These are phyloP conservation scores for Apophysomyces elegans DNA, from an alignment of 371 early-diverging fungal species.

Conservation along the genomic window DNA sequence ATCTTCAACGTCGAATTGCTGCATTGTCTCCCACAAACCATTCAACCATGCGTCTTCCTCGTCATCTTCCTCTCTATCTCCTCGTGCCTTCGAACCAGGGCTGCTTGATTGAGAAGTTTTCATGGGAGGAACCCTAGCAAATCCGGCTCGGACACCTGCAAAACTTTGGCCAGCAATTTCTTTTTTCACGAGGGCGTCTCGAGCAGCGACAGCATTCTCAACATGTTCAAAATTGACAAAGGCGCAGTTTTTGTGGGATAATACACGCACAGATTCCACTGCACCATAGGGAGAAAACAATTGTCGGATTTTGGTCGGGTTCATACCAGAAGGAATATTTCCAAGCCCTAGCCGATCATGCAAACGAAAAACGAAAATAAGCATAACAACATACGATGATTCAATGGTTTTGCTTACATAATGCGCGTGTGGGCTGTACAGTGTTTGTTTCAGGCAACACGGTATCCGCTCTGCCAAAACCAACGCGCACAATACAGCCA, in stretches of 20 bases:
- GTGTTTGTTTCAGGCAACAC: conserved; percentile 42
- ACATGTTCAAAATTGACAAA: conserved; percentile 93
- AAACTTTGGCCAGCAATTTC: conserved; percentile 81
- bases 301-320: conserved; percentile 73
- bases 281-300: conserved; percentile 85
- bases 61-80: conserved; percentile 22
- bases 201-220: conserved; percentile 89
- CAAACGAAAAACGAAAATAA: too few species aligned
- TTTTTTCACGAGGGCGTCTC: conserved; percentile 84
- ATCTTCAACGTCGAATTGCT: conserved; percentile 28
- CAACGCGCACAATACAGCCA: conserved; percentile 81
- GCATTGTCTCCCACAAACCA: conserved; percentile 36
- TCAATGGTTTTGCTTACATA: conserved; percentile 38
- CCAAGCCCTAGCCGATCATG: conserved; percentile 77
- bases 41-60: conserved; percentile 34
- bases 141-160: conserved; percentile 85
- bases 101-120: conserved; percentile 15
- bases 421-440: conserved; percentile 52
- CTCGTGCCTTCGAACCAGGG: conserved; percentile 8
- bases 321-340: conserved; percentile 85
- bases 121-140: conserved; percentile 83
- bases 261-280: conserved; percentile 92
- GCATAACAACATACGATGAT: not conserved
- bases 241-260: conserved; percentile 96
- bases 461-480: conserved; percentile 91